Percentiles rank a stretch among this genome's conserved stretches.
Conservation (phyloP, 1,284 basidiomycete species). For the Ustilago vetiveriae region DNA sequence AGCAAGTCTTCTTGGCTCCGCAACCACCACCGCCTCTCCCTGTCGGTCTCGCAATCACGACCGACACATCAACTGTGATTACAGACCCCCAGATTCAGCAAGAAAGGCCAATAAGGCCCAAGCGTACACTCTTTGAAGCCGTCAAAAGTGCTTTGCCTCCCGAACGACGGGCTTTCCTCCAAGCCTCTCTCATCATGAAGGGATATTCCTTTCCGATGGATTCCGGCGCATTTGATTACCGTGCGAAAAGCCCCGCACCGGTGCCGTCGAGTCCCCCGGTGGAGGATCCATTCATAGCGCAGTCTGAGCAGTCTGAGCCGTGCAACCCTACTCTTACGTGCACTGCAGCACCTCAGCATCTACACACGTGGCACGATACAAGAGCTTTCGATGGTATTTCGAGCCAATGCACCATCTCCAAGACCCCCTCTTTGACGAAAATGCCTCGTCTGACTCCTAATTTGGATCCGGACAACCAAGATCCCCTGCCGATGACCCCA, state of each 20-base stretch:
- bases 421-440: no score
- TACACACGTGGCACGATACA: no score
- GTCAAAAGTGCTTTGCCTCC: constrained; percentile 33
- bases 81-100: background rate
- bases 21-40: constrained; percentile 15
- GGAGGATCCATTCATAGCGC: no score
- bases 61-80: constrained; percentile 2
- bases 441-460: no score
- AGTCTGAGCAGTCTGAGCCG: no score
- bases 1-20: constrained; percentile 15
- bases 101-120: background rate
- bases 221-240: no score
- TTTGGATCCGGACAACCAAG: constrained; percentile 11
- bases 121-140: constrained; percentile 14
- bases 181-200: constrained; percentile 18
- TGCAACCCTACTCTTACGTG: no score
- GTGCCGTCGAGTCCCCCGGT: no score
- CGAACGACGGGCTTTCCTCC: constrained; percentile 25
- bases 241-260: background rate
- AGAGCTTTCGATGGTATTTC: no score
- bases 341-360: no score
- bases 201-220: background rate
- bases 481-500: background rate
- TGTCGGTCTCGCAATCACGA: constrained; percentile 33
- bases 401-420: no score